Evolutionary conservation across 192 early-diverging fungal genomes (phyloP), one percentile per base, ranked within the genome.

Genomic region (Dimargaris verticillata): DNA sequence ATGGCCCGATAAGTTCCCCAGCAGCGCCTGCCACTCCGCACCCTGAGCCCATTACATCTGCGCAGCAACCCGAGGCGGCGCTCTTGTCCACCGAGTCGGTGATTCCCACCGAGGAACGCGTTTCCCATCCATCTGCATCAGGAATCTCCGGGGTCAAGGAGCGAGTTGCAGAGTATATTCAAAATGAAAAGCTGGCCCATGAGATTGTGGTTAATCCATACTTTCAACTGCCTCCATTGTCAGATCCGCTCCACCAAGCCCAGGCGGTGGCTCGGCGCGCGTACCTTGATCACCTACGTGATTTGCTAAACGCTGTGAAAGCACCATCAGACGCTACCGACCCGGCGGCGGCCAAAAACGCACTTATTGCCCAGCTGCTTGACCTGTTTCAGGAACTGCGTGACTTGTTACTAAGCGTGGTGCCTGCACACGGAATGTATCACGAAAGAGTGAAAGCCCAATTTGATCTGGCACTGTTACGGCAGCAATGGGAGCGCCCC

Each of bases 161-260:
- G 20, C 43, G 59, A 15, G 28, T 17, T n/a, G 12, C 26, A 17
- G 53, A 48, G 4, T 54, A 48, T 1, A 62, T 82, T 29, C 70
- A 73, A 28, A 89, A 88, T 62, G 74, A 85, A 41, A 73, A 83
- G 57, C 64, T 91, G 44, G 80, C 85, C 0, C 88, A 91, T 66
- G 88, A 91, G 64, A 61, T 91, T 14, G 78, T 83, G 24, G 61
- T 88, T 66, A 78, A 91, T 66, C 82, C 88, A 0, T 75, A 83
- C 24, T 88, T 87, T 61, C 69, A 72, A 41, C 66, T 91, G 11
- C 72, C 80, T 44, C 70, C 64, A 62, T 57, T 52, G 9, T 58
- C 52, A 6, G 71, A 66, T 12, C 53, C 91, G 42, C 83, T 83
- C 55, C 70, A 70, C 12, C 66, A 71, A 47, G 80, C 91, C 14